These are phyloP conservation scores for Naumovozyma castellii DNA, from an alignment of 805 yeast species.

Conservation along the genomic window DNA sequence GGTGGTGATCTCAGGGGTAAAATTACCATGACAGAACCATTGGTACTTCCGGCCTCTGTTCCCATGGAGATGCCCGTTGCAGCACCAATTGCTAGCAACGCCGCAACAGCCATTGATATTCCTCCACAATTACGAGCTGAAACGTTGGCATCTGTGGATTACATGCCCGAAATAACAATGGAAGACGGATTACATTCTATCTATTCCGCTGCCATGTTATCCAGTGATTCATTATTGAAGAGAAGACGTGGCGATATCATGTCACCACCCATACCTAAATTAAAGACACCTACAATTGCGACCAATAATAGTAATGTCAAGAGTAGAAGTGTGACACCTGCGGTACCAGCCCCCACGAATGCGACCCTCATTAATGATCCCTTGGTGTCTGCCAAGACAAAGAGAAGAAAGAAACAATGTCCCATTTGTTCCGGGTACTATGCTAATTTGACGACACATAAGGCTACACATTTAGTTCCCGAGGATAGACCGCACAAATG, in stretches of 20 bases:
- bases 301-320: not conserved
- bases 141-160: not conserved
- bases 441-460: slow-evolving; percentile 76
- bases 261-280: not conserved
- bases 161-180: not conserved
- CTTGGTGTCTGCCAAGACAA: not conserved
- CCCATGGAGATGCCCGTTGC: too few relatives aligned
- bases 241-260: not conserved
- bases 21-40: too few relatives aligned
- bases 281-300: not conserved
- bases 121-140: not conserved
- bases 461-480: slow-evolving; percentile 65
- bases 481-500: slow-evolving; percentile 72
- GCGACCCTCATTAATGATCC: too few relatives aligned
- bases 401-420: slow-evolving; percentile 59
- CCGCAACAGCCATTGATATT: not conserved
- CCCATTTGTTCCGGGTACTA: slow-evolving; percentile 59
- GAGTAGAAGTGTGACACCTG: not conserved
- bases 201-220: not conserved
- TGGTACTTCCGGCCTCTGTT: too few relatives aligned
- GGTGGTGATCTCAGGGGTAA: too few relatives aligned
- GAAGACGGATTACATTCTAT: not conserved
- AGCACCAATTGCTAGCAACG: not conserved
- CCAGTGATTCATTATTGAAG: not conserved
- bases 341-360: not conserved